Conservation (phyloP, 352 stramenopile genomes). For the Pythium oligandrum region DNA sequence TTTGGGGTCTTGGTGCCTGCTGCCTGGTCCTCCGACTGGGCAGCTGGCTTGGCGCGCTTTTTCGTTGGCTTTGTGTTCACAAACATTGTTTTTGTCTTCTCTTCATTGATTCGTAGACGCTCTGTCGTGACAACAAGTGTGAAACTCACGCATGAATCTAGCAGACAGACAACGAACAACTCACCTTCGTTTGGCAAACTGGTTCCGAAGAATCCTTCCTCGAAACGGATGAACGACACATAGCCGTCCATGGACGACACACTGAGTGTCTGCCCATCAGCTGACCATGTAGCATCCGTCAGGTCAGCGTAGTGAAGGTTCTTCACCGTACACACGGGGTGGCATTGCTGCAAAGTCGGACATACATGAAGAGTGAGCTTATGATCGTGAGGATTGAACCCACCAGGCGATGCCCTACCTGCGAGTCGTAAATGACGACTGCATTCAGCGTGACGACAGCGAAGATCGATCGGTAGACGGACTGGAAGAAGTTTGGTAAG, state of each 20-base stretch:
- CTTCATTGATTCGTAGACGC: constrained; percentile 37
- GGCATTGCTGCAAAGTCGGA: constrained; percentile 32
- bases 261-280: constrained; percentile 87
- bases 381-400: neutral
- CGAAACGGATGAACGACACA: constrained; percentile 92
- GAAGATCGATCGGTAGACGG: constrained; percentile 86
- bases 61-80: constrained; percentile 49
- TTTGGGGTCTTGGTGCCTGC: constrained; percentile 11
- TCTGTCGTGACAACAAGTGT: constrained; percentile 18
- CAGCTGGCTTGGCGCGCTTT: constrained; percentile 37
- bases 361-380: too few species aligned
- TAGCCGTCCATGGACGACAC: constrained; percentile 96
- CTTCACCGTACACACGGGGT: constrained; percentile 87
- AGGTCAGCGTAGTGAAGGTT: constrained; percentile 94
- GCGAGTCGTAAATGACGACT: constrained; percentile 95
- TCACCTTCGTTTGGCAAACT: constrained; percentile 14
- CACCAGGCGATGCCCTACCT: constrained; percentile 36
- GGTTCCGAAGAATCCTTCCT: constrained; percentile 76
- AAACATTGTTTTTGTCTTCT: constrained; percentile 54
- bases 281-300: constrained; percentile 91
- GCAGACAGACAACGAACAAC: neutral
- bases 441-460: constrained; percentile 92
- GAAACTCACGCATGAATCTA: too few species aligned
- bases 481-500: constrained; percentile 72
- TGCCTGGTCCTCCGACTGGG: neutral